phyloP scores from a whole-genome alignment of 73 alveolate species.

The Paramecium bursaria region DNA sequence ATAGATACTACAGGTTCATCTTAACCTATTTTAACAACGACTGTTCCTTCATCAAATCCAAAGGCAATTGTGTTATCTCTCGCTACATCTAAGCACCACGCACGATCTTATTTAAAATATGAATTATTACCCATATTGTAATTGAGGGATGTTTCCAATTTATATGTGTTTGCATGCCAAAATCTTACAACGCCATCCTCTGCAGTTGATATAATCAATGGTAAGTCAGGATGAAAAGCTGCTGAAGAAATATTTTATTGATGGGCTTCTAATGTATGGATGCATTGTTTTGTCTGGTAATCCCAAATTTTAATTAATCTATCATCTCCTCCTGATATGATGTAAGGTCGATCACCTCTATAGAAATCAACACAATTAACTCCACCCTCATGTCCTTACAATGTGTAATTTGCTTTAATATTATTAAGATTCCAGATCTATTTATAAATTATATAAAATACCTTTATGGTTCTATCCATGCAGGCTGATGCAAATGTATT shows the following conservation, averaged over 20 bases:
- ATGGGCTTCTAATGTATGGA: conserved; percentile 93
- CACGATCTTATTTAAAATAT: no score
- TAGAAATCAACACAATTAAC: conserved; percentile 94
- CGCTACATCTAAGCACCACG: conserved; percentile 43
- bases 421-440: conserved; percentile 80
- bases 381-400: conserved; percentile 97
- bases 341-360: conserved; percentile 95
- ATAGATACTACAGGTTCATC: conserved; percentile 95
- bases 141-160: conserved; percentile 89
- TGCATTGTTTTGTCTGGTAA: conserved; percentile 97
- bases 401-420: conserved; percentile 91
- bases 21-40: conserved; percentile 97
- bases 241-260: conserved; percentile 93
- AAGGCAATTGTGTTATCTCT: conserved; percentile 85
- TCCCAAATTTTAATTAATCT: conserved; percentile 99
- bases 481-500: conserved; percentile 95
- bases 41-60: conserved; percentile 99
- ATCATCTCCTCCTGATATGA: conserved; percentile 99
- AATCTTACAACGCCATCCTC: conserved; percentile 95
- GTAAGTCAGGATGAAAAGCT: conserved; percentile 98
- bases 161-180: conserved; percentile 97
- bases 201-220: conserved; percentile 87
- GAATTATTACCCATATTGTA: conserved; percentile 80
- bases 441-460: conserved; percentile 49
- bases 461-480: conserved; percentile 89